Conservation (phyloP, 176 grass and related monocot species). For the Pharus latifolius region DNA sequence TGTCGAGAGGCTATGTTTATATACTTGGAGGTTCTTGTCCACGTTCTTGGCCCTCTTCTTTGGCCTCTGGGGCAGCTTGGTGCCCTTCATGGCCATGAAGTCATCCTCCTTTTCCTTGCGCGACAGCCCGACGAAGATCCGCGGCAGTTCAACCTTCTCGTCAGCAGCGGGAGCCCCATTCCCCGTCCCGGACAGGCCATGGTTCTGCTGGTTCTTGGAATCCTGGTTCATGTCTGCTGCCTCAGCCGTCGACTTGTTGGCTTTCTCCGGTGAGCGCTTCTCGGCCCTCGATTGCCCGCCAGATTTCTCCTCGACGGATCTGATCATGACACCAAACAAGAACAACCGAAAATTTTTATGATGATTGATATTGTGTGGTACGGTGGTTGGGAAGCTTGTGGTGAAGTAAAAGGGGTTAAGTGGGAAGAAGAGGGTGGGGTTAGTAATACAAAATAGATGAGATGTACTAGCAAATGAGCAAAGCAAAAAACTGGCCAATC, state of each 20-base stretch:
- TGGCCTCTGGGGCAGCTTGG: conserved; percentile 70
- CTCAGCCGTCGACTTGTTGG: background rate
- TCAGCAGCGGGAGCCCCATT: background rate
- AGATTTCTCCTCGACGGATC: conserved; percentile 47
- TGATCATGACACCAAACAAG: conserved; percentile 34
- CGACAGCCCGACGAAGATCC: conserved; percentile 60
- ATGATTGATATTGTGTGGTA: background rate
- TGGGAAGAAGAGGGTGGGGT: background rate
- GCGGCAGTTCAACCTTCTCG: conserved; percentile 46
- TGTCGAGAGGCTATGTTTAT: background rate
- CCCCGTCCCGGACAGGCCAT: background rate
- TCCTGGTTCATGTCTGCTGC: background rate
- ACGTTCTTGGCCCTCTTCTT: conserved; percentile 59
- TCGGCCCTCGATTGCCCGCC: background rate
- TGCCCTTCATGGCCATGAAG: conserved; percentile 64
- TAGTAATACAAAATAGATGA: too few relatives aligned
- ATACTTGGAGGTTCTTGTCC: conserved; percentile 53
- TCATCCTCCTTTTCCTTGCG: conserved; percentile 84
- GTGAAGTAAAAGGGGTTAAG: background rate
- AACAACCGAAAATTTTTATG: background rate
- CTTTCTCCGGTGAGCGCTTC: conserved; percentile 1
- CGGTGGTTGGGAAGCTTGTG: conserved; percentile 12
- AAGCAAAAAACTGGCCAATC: background rate
- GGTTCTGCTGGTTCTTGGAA: background rate
- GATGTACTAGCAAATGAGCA: background rate